Conservation (phyloP, 805 yeast species). For the Teunomyces tritomae region DNA sequence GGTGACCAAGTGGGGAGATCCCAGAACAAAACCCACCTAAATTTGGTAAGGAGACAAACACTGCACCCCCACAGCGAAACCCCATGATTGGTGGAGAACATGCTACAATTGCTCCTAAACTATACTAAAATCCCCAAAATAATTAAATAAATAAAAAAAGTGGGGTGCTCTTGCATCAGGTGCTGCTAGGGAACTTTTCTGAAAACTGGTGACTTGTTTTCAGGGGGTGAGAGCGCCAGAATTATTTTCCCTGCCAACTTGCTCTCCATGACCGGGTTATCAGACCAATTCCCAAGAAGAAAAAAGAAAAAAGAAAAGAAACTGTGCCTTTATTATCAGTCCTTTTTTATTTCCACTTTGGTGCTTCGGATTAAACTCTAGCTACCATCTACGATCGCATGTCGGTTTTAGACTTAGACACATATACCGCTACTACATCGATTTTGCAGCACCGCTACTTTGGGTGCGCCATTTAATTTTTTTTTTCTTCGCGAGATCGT, state of each 20-base stretch:
- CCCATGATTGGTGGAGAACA: constrained; percentile 2
- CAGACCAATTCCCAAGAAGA: constrained; percentile 1
- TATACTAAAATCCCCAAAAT: not conserved
- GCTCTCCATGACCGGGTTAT: not conserved
- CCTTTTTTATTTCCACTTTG: not conserved
- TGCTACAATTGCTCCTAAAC: not conserved
- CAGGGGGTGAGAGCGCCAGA: not conserved
- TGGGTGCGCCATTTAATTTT: not conserved
- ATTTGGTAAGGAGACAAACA: not conserved
- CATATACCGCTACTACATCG: not conserved
- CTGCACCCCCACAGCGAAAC: not conserved
- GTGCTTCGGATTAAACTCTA: not conserved
- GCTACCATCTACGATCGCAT: too few relatives aligned
- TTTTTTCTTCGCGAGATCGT: not conserved
- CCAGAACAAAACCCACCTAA: not conserved
- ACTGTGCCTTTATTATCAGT: too few relatives aligned
- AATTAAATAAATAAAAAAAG: not conserved
- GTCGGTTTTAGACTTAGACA: too few relatives aligned
- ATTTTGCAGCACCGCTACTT: not conserved
- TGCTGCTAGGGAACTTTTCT: not conserved
- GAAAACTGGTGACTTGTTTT: constrained; percentile 1
- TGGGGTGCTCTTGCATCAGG: constrained; percentile 4
- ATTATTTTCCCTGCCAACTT: not conserved
- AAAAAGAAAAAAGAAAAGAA: not conserved
- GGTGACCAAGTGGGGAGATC: constrained; percentile 4